phyloP scores from a whole-genome alignment of 2,329 filamentous ascomycete genomes.

The Scorias spongiosa region DNA sequence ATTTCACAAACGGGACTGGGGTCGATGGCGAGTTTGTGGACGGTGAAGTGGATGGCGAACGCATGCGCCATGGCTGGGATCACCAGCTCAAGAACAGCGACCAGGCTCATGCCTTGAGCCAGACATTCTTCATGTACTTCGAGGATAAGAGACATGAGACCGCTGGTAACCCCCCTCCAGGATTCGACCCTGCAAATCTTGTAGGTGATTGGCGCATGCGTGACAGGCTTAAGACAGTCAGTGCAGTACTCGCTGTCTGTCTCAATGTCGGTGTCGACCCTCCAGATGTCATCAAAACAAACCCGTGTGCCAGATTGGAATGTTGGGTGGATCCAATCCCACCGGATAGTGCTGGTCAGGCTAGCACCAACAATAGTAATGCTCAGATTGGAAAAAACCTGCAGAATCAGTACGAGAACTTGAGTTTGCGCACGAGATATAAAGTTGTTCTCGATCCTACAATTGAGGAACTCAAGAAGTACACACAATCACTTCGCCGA shows the following conservation, averaged over 20 bases:
- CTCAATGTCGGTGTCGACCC: constrained; percentile 96
- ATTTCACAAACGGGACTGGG: neutral
- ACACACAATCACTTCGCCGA: constrained; percentile 73
- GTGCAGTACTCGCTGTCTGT: constrained; percentile 83
- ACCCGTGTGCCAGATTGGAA: constrained; percentile 81
- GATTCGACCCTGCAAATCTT: constrained; percentile 15
- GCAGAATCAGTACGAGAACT: constrained; percentile 90
- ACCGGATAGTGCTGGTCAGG: constrained; percentile 32
- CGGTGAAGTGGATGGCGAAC: constrained; percentile 4
- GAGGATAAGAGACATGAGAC: constrained; percentile 96
- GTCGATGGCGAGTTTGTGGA: neutral
- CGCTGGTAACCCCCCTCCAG: constrained; percentile 66
- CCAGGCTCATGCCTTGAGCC: constrained; percentile 58
- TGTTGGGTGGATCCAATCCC: constrained; percentile 87
- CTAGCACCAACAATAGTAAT: constrained; percentile 24
- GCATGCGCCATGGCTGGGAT: constrained; percentile 75
- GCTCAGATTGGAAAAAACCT: constrained; percentile 92
- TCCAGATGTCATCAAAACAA: constrained; percentile 91
- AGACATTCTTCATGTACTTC: constrained; percentile 99
- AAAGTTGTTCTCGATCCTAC: constrained; percentile 95
- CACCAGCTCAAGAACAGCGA: constrained; percentile 84
- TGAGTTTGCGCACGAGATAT: constrained; percentile 90
- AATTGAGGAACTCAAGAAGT: constrained; percentile 93
- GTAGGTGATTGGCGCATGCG: constrained; percentile 96
- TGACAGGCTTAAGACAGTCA: constrained; percentile 90